Evolutionary conservation across 768 basidiomycete species (phyloP).

Genomic region (Cyclocybe aegerita): DNA sequence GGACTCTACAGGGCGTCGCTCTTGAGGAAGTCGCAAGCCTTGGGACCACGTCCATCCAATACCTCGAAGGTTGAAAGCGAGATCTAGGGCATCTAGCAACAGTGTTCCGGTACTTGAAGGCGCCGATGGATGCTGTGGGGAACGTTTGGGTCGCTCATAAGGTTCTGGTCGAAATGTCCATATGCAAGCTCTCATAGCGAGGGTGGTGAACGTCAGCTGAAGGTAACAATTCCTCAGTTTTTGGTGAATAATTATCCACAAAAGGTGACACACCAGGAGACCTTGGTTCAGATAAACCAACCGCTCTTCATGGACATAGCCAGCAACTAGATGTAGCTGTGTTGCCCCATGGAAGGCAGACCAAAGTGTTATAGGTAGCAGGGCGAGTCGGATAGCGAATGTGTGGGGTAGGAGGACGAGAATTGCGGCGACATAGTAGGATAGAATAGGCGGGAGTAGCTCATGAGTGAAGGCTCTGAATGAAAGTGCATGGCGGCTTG

Average conservation of each 20-base stretch:
- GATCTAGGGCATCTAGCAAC: slow-evolving; percentile 45
- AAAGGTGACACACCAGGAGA: slow-evolving; percentile 35
- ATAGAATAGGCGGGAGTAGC: slow-evolving; percentile 40
- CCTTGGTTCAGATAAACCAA: slow-evolving; percentile 44
- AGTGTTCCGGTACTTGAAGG: slow-evolving; percentile 14
- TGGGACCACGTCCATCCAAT: slow-evolving; percentile 61
- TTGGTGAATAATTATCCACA: neutral
- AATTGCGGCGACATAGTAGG: slow-evolving; percentile 52
- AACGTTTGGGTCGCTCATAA: slow-evolving; percentile 23
- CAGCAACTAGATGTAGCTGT: slow-evolving; percentile 39
- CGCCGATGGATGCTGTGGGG: neutral
- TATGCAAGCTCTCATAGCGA: slow-evolving; percentile 36
- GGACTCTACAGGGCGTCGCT: slow-evolving; percentile 39
- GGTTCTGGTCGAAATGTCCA: slow-evolving; percentile 41
- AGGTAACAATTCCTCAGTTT: neutral
- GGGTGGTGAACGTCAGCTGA: slow-evolving; percentile 36
- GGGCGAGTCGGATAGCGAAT: slow-evolving; percentile 37
- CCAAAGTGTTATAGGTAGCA: slow-evolving; percentile 51
- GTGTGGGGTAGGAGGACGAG: slow-evolving; percentile 51
- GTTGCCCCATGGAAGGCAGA: slow-evolving; percentile 41
- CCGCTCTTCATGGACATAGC: slow-evolving; percentile 27
- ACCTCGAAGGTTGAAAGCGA: slow-evolving; percentile 53
- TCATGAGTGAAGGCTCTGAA: slow-evolving; percentile 30
- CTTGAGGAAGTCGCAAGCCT: slow-evolving; percentile 38
- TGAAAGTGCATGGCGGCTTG: slow-evolving; percentile 34